Base-by-base conservation (phyloP, 257 asterid species). In the Orobanche coerulescens region DNA sequence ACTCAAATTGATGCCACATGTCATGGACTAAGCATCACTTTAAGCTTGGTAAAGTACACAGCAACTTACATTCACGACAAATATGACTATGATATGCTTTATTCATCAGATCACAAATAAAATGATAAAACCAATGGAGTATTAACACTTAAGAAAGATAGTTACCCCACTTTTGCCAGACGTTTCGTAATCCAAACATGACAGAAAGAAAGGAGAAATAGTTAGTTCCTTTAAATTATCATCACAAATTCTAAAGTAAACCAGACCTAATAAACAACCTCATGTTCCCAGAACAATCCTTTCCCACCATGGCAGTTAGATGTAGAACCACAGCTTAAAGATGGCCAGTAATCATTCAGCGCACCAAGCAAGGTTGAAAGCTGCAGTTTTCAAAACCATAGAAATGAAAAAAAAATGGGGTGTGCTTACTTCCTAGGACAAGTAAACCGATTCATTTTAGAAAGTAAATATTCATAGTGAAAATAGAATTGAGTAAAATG, bases 221-320 rank as follows among this genome's bases (percentile, higher is more conserved):
- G 77, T 86, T 70, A 87, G 94, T 75, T 71, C 28, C 67, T 43
- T 30, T 31, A 65, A 39, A 25, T 24, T 62, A 49, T 58, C 36
- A 59, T 72, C 65, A 40, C 6, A n/a, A 58, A 25, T 36, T 69
- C 40, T 60, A 53, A 67, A 52, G 55, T 19, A 20, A 25, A 30
- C 13, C 48, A 40, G 36, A 58, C 65, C 36, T 19, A 66, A 66
- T 39, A 31, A 47, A 70, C 39, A 65, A 88, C 97, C 97, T 90
- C 97, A 67, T 90, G 97, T 70, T 79, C 97, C 97, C 97, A 90
- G 74, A 90, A 87, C 55, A 81, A 22, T 75, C 97, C 97, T 66
- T 70, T 85, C 46, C 83, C 82, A 48, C 86, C 84, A 71, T 87
- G 91, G 79, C 97, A 90, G 61, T 84, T 80, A 50, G 81, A 70